Evolutionary conservation across 1,139 yeast species (phyloP).

Genomic region (Kodamaea sp.): DNA sequence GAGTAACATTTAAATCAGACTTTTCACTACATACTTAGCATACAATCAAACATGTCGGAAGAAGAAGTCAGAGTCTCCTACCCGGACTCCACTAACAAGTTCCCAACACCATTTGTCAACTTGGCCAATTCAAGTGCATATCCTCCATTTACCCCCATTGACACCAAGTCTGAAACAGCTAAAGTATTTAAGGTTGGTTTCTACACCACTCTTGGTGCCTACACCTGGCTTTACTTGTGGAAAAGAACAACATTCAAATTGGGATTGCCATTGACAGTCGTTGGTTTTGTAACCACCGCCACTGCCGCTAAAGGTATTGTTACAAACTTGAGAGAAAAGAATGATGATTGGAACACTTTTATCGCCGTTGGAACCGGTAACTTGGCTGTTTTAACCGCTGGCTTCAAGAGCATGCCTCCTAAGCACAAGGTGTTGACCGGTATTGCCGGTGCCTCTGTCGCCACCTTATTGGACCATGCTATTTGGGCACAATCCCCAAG

Average conservation of each 20-base stretch:
- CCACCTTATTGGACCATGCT: constrained; percentile 40
- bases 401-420: constrained; percentile 40
- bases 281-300: constrained; percentile 43
- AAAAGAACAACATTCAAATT: constrained; percentile 45
- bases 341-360: constrained; percentile 50
- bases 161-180: constrained; percentile 40
- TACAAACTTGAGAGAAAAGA: constrained; percentile 46
- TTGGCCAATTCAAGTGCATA: constrained; percentile 38
- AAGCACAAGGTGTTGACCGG: constrained; percentile 45
- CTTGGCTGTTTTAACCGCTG: constrained; percentile 39
- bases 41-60: constrained; percentile 17
- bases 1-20: background rate
- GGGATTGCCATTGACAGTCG: constrained; percentile 38
- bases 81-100: constrained; percentile 41
- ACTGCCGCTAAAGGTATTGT: constrained; percentile 40
- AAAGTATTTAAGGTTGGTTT: constrained; percentile 41
- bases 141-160: constrained; percentile 46
- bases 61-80: constrained; percentile 14
- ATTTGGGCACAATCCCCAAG: constrained; percentile 43
- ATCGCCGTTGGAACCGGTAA: constrained; percentile 46
- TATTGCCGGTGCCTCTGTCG: constrained; percentile 37
- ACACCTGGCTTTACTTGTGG: constrained; percentile 48
- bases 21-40: background rate
- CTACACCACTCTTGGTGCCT: constrained; percentile 47
- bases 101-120: constrained; percentile 44